Evolutionary conservation across 805 yeast species (phyloP).

Genomic region (Zygosaccharomyces siamensis): DNA sequence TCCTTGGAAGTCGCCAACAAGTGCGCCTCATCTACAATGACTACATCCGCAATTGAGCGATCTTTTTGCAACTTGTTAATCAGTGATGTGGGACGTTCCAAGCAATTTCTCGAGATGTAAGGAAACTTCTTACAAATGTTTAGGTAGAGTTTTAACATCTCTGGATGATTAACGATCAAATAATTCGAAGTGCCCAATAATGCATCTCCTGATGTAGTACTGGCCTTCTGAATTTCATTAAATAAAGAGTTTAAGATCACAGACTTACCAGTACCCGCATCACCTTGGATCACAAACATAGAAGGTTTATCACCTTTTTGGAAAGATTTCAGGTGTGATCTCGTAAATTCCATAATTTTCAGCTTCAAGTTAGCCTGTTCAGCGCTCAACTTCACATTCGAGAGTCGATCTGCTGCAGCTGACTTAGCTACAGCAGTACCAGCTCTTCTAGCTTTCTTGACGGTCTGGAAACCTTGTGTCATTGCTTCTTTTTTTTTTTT

Average conservation of each 20-base stretch:
- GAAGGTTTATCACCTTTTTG: constrained; percentile 24
- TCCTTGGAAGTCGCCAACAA: constrained; percentile 41
- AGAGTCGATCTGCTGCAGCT: constrained; percentile 36
- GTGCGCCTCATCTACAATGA: constrained; percentile 46
- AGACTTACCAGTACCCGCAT: constrained; percentile 47
- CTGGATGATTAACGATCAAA: constrained; percentile 45
- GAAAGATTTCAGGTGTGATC: constrained; percentile 20
- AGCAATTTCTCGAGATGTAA: constrained; percentile 36
- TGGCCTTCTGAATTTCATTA: constrained; percentile 37
- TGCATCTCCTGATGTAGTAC: constrained; percentile 14
- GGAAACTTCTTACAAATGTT: constrained; percentile 37
- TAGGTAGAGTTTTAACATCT: constrained; percentile 43
- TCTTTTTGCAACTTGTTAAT: constrained; percentile 35
- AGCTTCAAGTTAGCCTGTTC: constrained; percentile 37
- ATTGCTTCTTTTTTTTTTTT: not conserved
- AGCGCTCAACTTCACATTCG: constrained; percentile 35
- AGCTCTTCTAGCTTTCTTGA: constrained; percentile 6
- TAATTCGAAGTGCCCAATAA: constrained; percentile 35
- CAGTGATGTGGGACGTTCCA: constrained; percentile 45
- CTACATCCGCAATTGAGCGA: constrained; percentile 34
- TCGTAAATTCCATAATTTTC: constrained; percentile 32
- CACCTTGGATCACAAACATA: constrained; percentile 43
- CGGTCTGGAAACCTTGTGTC: constrained; percentile 11
- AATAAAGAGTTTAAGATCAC: constrained; percentile 41
- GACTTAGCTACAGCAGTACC: constrained; percentile 6